phyloP scores from a whole-genome alignment of 2,329 filamentous ascomycete genomes.

The Fusarium solani-melongenae region DNA sequence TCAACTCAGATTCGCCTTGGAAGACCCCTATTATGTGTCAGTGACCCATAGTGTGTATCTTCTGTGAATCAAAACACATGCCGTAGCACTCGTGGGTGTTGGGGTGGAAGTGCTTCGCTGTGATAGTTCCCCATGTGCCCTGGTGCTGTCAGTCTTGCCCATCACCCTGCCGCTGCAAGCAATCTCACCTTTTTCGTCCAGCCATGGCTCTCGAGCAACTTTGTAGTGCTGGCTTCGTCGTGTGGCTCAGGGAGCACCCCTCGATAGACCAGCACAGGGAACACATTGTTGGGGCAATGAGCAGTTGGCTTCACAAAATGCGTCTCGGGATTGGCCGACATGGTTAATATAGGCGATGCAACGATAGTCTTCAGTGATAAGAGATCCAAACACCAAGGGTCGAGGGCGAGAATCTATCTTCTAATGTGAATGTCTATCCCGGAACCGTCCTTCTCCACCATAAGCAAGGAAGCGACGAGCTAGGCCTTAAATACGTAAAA shows the following conservation, averaged over 20 bases:
- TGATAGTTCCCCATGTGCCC: constrained; percentile 8
- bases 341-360: not conserved
- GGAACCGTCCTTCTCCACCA: not conserved
- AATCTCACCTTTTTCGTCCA: constrained; percentile 4
- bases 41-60: not conserved
- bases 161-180: not conserved
- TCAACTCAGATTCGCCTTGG: constrained; percentile 6
- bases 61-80: not conserved
- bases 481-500: not conserved
- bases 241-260: constrained; percentile 10
- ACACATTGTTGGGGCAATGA: constrained; percentile 6
- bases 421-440: not conserved
- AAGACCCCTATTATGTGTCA: not conserved
- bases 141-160: not conserved
- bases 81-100: constrained; percentile 15
- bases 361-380: not conserved
- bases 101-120: constrained; percentile 10
- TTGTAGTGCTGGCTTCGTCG: not conserved
- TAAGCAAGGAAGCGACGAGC: not conserved
- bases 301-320: not conserved
- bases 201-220: not conserved
- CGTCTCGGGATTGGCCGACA: not conserved
- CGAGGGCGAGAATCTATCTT: not conserved
- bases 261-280: constrained; percentile 12
- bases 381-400: not conserved